Base-by-base conservation (phyloP, 73 alveolate genomes). In the Symbiodinium natans region DNA sequence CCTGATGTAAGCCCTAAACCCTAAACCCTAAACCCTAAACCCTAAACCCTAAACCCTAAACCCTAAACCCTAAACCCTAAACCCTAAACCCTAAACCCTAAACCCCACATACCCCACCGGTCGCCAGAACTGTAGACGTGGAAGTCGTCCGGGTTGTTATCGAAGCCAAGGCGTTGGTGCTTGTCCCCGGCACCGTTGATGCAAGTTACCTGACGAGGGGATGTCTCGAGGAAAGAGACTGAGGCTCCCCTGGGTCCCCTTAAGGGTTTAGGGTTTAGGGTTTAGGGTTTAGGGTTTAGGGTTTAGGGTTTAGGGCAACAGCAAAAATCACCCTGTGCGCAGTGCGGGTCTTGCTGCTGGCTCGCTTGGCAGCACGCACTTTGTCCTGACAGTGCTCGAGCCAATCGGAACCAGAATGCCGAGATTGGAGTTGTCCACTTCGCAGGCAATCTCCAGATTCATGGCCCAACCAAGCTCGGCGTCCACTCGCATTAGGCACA, bases 381-480 rank as follows among this genome's bases (percentile, higher is more conserved):
- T 89, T 40, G 86, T 89, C 19, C 36, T 89, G 86, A 23, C 36
- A 41, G 43, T 17, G 52, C 86, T 89, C 82, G 71, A 40, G 11
- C 95, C 95, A 13, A 89, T 23, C n/a, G 95, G 86, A 3, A 89
- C 86, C 31, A 89, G 25, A 41, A 40, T 33, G 27, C 84, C 84
- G 29, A 10, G 31, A 21, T 74, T 11, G n/a, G 46, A 10, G 86
- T 89, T 89, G 95, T 89, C 86, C 71, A 89, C 95, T 5, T 43
- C 43, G 42, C 95, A 89, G 1, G 95, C 95, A 4, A 89, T 31
- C 86, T 89, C 95, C 95, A 89, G 27, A 4, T 89, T 68, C 95
- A 89, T 89, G n/a, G 75, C 95, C 95, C 95, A 89, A 34, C 95
- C 95, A 39, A 41, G 68, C 15, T 8, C 19, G 8, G n/a, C 23